Evolutionary conservation across 768 basidiomycete species (phyloP), one percentile per base, ranked within the genome.

Genomic region (Symmetrospora coprosmae): DNA sequence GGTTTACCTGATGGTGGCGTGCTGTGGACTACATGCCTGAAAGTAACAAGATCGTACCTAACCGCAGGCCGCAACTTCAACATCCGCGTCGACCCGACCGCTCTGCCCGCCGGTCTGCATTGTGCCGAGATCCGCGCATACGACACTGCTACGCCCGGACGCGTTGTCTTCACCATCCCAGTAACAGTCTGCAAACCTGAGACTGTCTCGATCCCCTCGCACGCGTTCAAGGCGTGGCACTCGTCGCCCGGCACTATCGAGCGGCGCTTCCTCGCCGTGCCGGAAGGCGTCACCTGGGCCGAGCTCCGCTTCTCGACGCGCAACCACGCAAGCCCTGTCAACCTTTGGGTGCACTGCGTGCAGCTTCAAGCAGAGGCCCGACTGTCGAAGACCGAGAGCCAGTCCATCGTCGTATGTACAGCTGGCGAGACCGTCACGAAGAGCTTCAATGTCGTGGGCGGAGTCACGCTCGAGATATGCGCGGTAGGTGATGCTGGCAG

Each of bases 331-430:
- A 23, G 56, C 3, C 55, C 55, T 14, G 37, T 48, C 31, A 40
- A 50, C n/a, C 31, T 63, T 30, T 63, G 62, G 62, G 13, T 63
- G 17, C 62, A 63, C 34, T 39, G 34, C 34, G 62, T 63, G 17
- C 56, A 59, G 39, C 45, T 63, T 3, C 17, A 27, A 23, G 43
- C 56, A 2, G 19, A 28, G 23, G n/a, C 19, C n/a, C 16, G 62
- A 8, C 38, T 63, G 16, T 38, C 41, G 7, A 4, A 63, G 34
- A 48, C 55, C 34, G 56, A 63, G 34, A 56, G 11, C 16, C 25
- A 46, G 33, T 43, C 35, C 16, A 37, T 63, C 21, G 27, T 60
- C 19, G 38, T 40, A 6, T 45, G 60, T 28, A 58, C 56, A 4
- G 56, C 52, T 19, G 62, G 56, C 46, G 62, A 63, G 31, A 61